Conservation (phyloP, 208 protist species). For the Tetramitus jugosus region DNA sequence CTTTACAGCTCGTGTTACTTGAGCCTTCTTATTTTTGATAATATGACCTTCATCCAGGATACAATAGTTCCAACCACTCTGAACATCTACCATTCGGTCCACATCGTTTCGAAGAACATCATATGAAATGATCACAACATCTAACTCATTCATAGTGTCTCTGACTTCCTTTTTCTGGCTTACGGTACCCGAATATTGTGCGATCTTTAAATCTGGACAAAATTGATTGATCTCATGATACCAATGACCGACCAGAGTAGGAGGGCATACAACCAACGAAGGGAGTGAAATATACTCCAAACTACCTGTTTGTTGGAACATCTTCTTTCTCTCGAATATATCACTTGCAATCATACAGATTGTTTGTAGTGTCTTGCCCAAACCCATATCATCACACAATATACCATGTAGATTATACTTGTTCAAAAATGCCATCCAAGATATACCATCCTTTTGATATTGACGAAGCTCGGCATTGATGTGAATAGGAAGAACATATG, state of each 20-base stretch:
- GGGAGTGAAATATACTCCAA: conserved; percentile 38
- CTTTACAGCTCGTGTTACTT: conserved; percentile 44
- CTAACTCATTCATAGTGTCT: background rate
- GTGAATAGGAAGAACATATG: conserved; percentile 39
- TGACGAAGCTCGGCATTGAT: conserved; percentile 55
- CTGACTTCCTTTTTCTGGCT: conserved; percentile 22
- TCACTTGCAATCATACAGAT: conserved; percentile 53
- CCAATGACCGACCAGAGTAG: conserved; percentile 74
- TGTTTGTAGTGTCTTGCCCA: conserved; percentile 82
- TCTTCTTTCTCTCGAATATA: conserved; percentile 28
- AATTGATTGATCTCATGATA: conserved; percentile 66
- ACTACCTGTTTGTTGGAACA: conserved; percentile 5
- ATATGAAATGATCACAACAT: conserved; percentile 67
- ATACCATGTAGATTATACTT: conserved; percentile 66
- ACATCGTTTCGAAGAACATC: conserved; percentile 61
- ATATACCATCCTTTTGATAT: conserved; percentile 76
- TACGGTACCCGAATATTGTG: conserved; percentile 40
- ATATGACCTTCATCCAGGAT: conserved; percentile 87
- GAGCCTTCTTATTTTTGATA: conserved; percentile 72
- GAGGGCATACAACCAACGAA: conserved; percentile 68
- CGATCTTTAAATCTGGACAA: conserved; percentile 28
- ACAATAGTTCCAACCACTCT: conserved; percentile 57
- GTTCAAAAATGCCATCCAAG: conserved; percentile 71
- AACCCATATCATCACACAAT: conserved; percentile 72
- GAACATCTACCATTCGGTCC: conserved; percentile 20